These are phyloP conservation scores for Xylaria digitata DNA, from an alignment of 2,329 filamentous ascomycete genomes.

Conservation along the genomic window DNA sequence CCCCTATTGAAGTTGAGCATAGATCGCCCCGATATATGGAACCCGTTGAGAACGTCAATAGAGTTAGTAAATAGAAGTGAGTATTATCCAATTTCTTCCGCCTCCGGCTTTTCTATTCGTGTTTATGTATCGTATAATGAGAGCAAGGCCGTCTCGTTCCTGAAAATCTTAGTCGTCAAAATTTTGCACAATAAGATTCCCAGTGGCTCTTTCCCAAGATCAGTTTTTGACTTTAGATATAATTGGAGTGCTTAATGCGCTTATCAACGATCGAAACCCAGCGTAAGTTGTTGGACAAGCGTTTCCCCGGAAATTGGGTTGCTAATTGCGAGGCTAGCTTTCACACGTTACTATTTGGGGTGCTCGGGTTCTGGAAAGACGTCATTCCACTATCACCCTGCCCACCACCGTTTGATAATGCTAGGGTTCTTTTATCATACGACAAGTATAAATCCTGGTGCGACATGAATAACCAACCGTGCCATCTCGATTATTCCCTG, in stretches of 20 bases:
- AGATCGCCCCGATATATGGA: constrained; percentile 11
- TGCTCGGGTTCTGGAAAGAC: constrained; percentile 12
- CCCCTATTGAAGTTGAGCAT: constrained; percentile 17
- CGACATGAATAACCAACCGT: no score
- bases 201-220: neutral
- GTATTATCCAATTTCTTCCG: neutral
- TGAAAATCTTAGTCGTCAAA: neutral
- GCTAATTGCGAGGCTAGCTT: constrained; percentile 15
- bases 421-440: constrained; percentile 22
- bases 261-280: constrained; percentile 12
- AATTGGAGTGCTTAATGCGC: constrained; percentile 5
- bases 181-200: neutral
- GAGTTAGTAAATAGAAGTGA: constrained; percentile 20
- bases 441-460: no score
- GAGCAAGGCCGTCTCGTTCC: neutral
- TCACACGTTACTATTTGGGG: constrained; percentile 17
- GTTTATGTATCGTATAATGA: neutral
- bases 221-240: neutral
- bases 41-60: neutral
- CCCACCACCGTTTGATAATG: constrained; percentile 14
- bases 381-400: neutral
- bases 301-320: neutral
- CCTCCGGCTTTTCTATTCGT: neutral
- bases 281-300: neutral
- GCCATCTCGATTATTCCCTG: no score